Percentiles rank a stretch among this genome's conserved stretches.
phyloP scores from a whole-genome alignment of 2,329 filamentous ascomycete species.

The Akanthomyces uredinophilus region DNA sequence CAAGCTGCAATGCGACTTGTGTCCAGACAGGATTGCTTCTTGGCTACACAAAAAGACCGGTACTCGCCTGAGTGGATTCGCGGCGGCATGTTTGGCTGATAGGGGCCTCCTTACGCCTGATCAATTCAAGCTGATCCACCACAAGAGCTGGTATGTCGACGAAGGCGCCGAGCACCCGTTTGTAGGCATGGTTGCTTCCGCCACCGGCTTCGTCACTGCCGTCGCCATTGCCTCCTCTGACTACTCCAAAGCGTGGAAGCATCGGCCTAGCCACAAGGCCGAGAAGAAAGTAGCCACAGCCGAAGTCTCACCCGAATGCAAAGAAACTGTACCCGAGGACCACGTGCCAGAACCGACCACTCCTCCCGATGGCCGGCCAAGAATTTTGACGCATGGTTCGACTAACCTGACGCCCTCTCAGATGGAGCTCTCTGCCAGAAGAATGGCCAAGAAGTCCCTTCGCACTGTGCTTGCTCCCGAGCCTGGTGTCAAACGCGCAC shows the following conservation, averaged over 20 bases:
- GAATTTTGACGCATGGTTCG: neutral
- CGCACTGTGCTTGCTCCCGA: conserved; percentile 47
- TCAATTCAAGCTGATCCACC: conserved; percentile 47
- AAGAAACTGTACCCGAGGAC: neutral
- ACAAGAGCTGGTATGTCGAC: conserved; percentile 56
- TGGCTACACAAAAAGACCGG: conserved; percentile 57
- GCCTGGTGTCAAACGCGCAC: conserved; percentile 14
- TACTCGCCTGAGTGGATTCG: conserved; percentile 56
- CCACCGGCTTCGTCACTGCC: conserved; percentile 60
- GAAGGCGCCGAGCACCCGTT: conserved; percentile 61
- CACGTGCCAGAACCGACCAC: neutral
- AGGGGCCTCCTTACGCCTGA: conserved; percentile 50
- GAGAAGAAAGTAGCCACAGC: neutral
- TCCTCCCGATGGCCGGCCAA: neutral
- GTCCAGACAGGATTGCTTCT: conserved; percentile 52
- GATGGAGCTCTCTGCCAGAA: conserved; percentile 26
- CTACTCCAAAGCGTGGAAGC: conserved; percentile 18
- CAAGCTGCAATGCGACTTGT: conserved; percentile 52
- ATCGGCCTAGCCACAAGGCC: neutral
- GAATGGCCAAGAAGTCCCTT: conserved; percentile 29
- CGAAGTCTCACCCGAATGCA: neutral
- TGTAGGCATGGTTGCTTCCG: conserved; percentile 58
- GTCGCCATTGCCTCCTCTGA: conserved; percentile 49
- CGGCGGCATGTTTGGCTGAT: conserved; percentile 52
- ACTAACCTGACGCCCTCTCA: conserved; percentile 20